Base-by-base conservation (phyloP, 257 asterid genomes). In the Capsicum pubescens region DNA sequence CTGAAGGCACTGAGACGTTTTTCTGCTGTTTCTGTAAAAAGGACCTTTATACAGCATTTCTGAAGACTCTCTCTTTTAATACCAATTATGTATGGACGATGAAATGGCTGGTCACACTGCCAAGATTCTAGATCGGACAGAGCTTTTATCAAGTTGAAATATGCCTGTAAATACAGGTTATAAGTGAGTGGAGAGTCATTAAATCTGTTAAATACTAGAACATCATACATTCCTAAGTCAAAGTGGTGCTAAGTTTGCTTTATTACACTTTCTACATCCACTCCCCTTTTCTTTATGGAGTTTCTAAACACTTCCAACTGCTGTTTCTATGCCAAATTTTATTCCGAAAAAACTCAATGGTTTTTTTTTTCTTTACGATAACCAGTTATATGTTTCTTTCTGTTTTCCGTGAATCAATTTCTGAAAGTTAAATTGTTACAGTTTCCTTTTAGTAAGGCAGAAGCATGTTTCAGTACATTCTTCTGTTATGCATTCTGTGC, bases 181-280 rank as follows among this genome's bases (percentile, higher is more conserved):
- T 21, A 0, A 74, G 19, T 74, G 60, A 11, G 80, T 19, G 80
- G 60, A 48, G 59, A 48, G 80, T 74, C 44, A 74, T 74, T 19
- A 72, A 50, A 48, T 50, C 44, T 17, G 7, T 26, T 6, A 50
- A 74, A 74, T 50, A 74, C 4, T 74, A 50, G 60, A 11, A 74
- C 60, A 21, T 21, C n/a, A 50, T 74, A 74, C 46, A 1, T 74
- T 74, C 19, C 60, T 21, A 19, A 72, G 60, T 21, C 80, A 74
- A 74, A 74, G 44, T 19, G 80, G 44, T 50, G 80, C 80, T 76
- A 76, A 76, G 14, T 21, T 76, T 76, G 11, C 21, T 68, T 36
- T 68, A 6, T 14, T 39, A 54, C 14, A 4, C 63, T 26, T 5
- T 54, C 81, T 50, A 21, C 7, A 12, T 54, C 59, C 15, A 54